Base-by-base conservation (phyloP, 352 stramenopile genomes). In the Pilasporangium apinafurcum region DNA sequence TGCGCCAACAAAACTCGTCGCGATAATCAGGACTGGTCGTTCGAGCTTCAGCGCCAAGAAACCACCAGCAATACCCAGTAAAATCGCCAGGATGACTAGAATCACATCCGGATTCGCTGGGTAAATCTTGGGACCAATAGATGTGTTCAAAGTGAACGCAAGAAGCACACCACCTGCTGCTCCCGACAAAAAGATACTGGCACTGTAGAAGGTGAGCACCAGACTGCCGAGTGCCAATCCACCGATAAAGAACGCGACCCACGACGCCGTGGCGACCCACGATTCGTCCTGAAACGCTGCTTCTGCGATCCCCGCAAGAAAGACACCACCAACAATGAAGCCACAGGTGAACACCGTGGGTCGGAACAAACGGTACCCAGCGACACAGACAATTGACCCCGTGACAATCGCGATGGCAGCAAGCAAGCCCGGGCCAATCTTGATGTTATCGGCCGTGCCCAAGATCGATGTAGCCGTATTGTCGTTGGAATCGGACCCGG, bases 131-230 rank as follows among this genome's bases (percentile, higher is more conserved):
- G 65, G 37, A 0, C 47, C 61, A 20, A 81, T 43, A 36, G 68
- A 79, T 14, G 65, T 68, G 50, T 74, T 70, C 30, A 78, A n/a
- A 25, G 62, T 62, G 52, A 76, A 78, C 31, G 65, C 68, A 5
- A 68, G 39, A 32, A 75, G 31, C 5, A 60, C 59, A n/a, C 68
- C 68, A 21, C 51, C 65, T 1, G 66, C 51, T 0, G 61, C 65
- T 14, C 68, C 68, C 27, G 68, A 50, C 22, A 73, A 25, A 24
- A 78, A 79, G 21, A 81, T 50, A 9, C 68, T 63, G 2, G 65
- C 56, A 34, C 58, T 72, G 60, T 81, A 81, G 3, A 81, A 39
- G 48, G 59, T 58, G 13, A 75, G 20, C 22, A 59, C 56, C 32
- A 78, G 47, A 9, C 40, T 53, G 4, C 57, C 65, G 3, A 53